Base-by-base conservation (phyloP, 805 yeast species). In the Myxozyma neglecta region DNA sequence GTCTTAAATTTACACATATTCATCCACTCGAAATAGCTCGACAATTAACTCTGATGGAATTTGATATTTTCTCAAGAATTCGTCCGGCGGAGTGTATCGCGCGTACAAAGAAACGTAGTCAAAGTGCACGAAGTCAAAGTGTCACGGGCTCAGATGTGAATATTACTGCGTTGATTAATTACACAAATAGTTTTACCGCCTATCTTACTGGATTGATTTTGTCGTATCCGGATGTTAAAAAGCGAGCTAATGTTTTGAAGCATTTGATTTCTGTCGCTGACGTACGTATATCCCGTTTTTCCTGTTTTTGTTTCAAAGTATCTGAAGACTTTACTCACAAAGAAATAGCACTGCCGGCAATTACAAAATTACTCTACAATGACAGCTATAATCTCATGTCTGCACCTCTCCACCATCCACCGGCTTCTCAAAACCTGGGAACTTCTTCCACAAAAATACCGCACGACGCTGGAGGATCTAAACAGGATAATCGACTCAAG, bases 321-420 rank as follows among this genome's bases (percentile, higher is more conserved):
- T 48, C 47, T 24, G 24, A 4, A 34, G 46, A n/a, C 5, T 42
- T 42, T 42, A 36, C 3, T n/a, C 7, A 24, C 29, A 24, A 24
- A 24, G 29, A 24, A 24, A 24, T 47, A 64, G 66, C 50, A 84
- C 69, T 85, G 96, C 71, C 80, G 89, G 36, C 81, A 79, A 56
- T 76, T 89, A 68, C 89, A 90, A 70, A 93, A 93, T 72, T 93
- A 85, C 71, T 88, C 96, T 6, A 85, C 96, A 3, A 88, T 93
- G 96, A 92, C 97, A 0, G 97, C 97, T 1, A 85, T 93, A 48
- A 83, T 93, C 18, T 88, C 96, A 18, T 96, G 96, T 0, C 76
- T 93, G 42, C 85, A 87, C 68, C 88, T 97, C 0, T 88, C 97
- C 0, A 92, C 97, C 11, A 83, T 93, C 55, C 92, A 88, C 71